These are phyloP conservation scores for Penstemon davidsonii DNA, from an alignment of 257 asterid species.

Conservation along the genomic window DNA sequence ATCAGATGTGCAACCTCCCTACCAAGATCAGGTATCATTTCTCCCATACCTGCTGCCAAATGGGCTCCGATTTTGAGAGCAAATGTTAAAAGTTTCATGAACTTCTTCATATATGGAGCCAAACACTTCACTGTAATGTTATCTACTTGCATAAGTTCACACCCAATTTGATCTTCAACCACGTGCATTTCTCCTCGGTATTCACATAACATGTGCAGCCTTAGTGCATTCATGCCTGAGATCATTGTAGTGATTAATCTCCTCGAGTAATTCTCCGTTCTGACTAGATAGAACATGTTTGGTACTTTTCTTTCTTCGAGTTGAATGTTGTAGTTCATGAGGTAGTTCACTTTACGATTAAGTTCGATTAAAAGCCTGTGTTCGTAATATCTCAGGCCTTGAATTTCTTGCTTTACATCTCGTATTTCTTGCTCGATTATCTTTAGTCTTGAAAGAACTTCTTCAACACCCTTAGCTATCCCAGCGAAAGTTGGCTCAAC, in stretches of 20 bases:
- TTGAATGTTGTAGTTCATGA: conserved; percentile 67
- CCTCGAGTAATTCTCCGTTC: conserved; percentile 77
- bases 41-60: conserved; percentile 89
- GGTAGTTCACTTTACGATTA: conserved; percentile 71
- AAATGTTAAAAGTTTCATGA: conserved; percentile 77
- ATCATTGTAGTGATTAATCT: conserved; percentile 68
- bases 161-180: conserved; percentile 78
- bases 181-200: conserved; percentile 80
- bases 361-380: conserved; percentile 67
- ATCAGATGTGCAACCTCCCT: conserved; percentile 69
- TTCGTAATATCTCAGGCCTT: conserved; percentile 83
- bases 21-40: conserved; percentile 86
- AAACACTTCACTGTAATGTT: conserved; percentile 61
- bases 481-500: conserved; percentile 76
- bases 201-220: conserved; percentile 81
- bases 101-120: conserved; percentile 70
- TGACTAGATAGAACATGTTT: conserved; percentile 70
- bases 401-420: conserved; percentile 82
- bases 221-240: conserved; percentile 73
- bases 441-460: conserved; percentile 70
- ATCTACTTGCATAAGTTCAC: conserved; percentile 81
- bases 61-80: conserved; percentile 94
- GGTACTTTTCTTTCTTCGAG: conserved; percentile 81
- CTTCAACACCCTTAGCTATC: conserved; percentile 85
- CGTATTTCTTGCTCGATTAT: conserved; percentile 85